Evolutionary conservation across 163 green algal genomes (phyloP).

Genomic region (Trebouxia gelatinosa): DNA sequence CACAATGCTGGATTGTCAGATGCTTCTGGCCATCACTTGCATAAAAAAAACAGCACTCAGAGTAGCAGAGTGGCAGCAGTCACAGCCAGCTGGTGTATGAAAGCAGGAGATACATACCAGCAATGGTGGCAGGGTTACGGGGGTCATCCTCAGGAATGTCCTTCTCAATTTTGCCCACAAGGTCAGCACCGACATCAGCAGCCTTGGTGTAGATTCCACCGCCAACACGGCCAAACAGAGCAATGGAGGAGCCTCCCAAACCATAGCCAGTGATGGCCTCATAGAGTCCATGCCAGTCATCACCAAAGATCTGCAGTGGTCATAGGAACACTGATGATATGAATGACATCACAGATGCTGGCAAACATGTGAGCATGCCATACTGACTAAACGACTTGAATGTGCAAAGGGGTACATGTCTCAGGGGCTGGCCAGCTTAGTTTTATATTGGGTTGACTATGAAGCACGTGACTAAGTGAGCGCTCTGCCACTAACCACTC

Average conservation of each 20-base stretch:
- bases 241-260: slow-evolving; percentile 96
- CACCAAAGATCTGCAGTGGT: slow-evolving; percentile 69
- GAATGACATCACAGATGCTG: too few relatives aligned
- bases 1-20: too few relatives aligned
- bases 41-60: too few relatives aligned
- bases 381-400: not conserved
- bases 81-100: too few relatives aligned
- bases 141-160: slow-evolving; percentile 98
- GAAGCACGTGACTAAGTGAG: too few relatives aligned
- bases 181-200: slow-evolving; percentile 97
- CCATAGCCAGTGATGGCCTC: slow-evolving; percentile 97
- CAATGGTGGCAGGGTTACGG: slow-evolving; percentile 74
- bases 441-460: too few relatives aligned
- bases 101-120: slow-evolving; percentile 32
- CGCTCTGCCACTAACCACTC: too few relatives aligned
- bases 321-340: not conserved
- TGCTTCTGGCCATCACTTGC: too few relatives aligned
- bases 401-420: too few relatives aligned
- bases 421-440: too few relatives aligned
- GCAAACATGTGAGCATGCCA: not conserved
- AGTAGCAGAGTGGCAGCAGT: too few relatives aligned
- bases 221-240: slow-evolving; percentile 97
- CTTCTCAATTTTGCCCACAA: slow-evolving; percentile 99
- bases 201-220: slow-evolving; percentile 96
- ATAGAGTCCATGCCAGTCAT: slow-evolving; percentile 89